Evolutionary conservation across 306 rosid species (phyloP), one percentile per base, ranked within the genome.

Genomic region (Delonix regia): DNA sequence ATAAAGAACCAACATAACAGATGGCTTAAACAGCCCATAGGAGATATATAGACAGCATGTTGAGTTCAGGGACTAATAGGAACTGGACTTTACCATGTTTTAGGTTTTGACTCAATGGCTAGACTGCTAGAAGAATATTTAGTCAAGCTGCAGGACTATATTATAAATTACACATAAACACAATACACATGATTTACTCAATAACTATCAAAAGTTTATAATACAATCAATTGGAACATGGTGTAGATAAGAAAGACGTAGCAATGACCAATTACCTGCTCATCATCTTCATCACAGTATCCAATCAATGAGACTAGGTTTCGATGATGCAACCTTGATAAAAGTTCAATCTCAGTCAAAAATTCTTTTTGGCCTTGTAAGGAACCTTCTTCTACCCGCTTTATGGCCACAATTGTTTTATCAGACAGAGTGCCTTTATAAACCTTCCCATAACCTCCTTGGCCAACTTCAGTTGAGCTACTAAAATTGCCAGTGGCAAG

Each of bases 361-460:
- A 96, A 96, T 86, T 93, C 98, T 63, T 83, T 93, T 76, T 90
- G 90, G 45, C 99, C 99, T 81, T 96, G 99, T 38, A 96, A 81
- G 64, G 99, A 96, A 81, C 90, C 91, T 86, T 83, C 94, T 78
- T 89, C 94, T 28, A 94, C 99, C 42, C 96, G 86, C 85, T 96
- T 96, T 75, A 96, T 52, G 56, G 99, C 99, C 49, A 93, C 96
- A 42, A 75, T 66, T 42, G 82, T 85, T 42, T 82, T 88, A 85
- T 91, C 86, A 9, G 82, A 82, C 15, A 96, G 77, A 83, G 85
- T 73, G 55, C 99, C 99, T 85, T 69, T 91, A 69, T 96, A 96
- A 79, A 96, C 99, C 83, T 83, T 95, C 66, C 99, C 99, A 75
- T 95, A 95, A 69, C 99, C 99, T 86, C 99, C 99, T 88, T 57